These are phyloP conservation scores for Quillaja saponaria DNA, from an alignment of 306 rosid genomes.

Conservation along the genomic window DNA sequence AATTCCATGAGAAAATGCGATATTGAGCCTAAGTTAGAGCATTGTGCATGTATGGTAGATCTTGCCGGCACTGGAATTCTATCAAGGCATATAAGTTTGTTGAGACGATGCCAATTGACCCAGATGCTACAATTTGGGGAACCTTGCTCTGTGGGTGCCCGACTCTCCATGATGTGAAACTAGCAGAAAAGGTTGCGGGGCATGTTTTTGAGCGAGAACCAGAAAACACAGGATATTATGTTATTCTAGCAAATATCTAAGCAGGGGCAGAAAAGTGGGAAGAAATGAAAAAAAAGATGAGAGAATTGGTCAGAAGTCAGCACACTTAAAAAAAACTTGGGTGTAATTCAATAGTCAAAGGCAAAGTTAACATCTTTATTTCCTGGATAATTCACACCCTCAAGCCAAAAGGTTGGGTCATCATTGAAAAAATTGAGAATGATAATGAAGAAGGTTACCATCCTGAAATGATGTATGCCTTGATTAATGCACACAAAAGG, in stretches of 20 bases:
- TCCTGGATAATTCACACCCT: slow-evolving; percentile 62
- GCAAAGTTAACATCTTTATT: slow-evolving; percentile 54
- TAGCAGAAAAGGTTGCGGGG: slow-evolving; percentile 77
- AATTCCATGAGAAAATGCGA: slow-evolving; percentile 47
- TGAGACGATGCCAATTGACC: slow-evolving; percentile 56
- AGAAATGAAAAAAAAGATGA: slow-evolving; percentile 52
- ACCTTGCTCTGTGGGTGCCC: slow-evolving; percentile 71
- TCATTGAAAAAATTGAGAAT: slow-evolving; percentile 43
- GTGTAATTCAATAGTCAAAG: slow-evolving; percentile 65
- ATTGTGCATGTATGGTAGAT: slow-evolving; percentile 76
- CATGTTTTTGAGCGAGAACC: slow-evolving; percentile 69
- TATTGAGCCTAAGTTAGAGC: slow-evolving; percentile 59
- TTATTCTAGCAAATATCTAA: slow-evolving; percentile 66
- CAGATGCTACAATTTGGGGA: slow-evolving; percentile 75
- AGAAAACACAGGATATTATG: slow-evolving; percentile 68
- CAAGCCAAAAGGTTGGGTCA: slow-evolving; percentile 50
- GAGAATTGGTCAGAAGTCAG: slow-evolving; percentile 48
- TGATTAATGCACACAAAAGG: slow-evolving; percentile 59
- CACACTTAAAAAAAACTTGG: slow-evolving; percentile 63
- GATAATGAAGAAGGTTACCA: slow-evolving; percentile 62
- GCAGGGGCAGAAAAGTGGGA: slow-evolving; percentile 81
- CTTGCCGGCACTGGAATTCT: slow-evolving; percentile 70
- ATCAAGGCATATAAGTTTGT: slow-evolving; percentile 54
- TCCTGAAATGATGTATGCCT: slow-evolving; percentile 59
- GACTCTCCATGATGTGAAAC: slow-evolving; percentile 61